Base-by-base conservation (phyloP, 805 yeast species). In the Schwanniomyces pseudopolymorphus region DNA sequence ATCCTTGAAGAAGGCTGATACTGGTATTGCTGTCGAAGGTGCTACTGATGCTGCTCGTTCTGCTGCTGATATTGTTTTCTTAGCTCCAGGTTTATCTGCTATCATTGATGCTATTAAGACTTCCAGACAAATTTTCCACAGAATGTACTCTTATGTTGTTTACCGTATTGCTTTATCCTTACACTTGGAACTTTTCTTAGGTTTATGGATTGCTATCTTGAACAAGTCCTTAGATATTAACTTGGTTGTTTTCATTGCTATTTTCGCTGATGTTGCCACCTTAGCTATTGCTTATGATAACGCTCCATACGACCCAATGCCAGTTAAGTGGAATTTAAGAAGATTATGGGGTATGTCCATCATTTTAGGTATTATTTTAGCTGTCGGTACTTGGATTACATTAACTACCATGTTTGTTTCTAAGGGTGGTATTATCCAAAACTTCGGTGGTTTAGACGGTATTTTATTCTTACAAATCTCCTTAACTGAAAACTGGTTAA, bases 1-100 rank as follows among this genome's bases (percentile, higher is more conserved):
- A 66, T 89, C 96, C 57, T 83, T 89, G 77, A 89, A 89, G 89
- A 89, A 89, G 83, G 96, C 95, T 57, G 77, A 72, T 64, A 72
- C 77, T 53, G 97, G 97, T 85, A 90, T 90, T 80, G 97, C 97
- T 67, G 96, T 89, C 73, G 96, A 89, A 80, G 96, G 96, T 85
- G 91, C 96, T 65, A 87, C 96, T 61, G 96, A 89, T 78, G 92
- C 96, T 74, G 96, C 96, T 59, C 84, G 94, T 80, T 88, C 96
- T 64, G 96, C 96, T 75, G 91, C 96, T 65, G 96, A 89, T 78
- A 89, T 89, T 75, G 96, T 89, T 70, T 89, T 89, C 59, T 78
- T 88, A 62, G 96, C 96, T 61, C 96, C 96, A 58, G 96, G 96
- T 87, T 81, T 88, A 68, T 86, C 94, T 76, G 94, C 96, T 64